phyloP scores from a whole-genome alignment of 306 rosid genomes.

The Vigna angularis region DNA sequence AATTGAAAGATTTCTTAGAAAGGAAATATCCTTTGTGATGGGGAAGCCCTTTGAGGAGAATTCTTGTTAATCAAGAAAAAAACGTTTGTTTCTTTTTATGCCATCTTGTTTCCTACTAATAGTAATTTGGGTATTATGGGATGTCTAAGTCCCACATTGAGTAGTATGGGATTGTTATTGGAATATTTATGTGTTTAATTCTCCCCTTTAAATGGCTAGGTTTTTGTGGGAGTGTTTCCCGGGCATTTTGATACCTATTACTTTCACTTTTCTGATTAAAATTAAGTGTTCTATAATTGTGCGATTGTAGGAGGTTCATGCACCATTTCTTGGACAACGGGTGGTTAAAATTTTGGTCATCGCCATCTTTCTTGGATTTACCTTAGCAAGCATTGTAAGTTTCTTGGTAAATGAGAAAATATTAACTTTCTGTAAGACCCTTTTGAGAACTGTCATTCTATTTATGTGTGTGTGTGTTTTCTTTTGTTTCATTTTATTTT shows the following conservation, averaged over 20 bases:
- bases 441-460: slow-evolving; percentile 34
- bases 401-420: slow-evolving; percentile 39
- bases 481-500: slow-evolving; percentile 12
- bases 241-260: no score
- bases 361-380: slow-evolving; percentile 73
- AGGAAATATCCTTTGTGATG: slow-evolving; percentile 5
- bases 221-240: no score
- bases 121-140: no score
- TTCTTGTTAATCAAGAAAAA: slow-evolving; percentile 9
- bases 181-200: no score
- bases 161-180: no score
- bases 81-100: background rate
- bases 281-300: slow-evolving; percentile 36
- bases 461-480: background rate
- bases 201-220: no score
- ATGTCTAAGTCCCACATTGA: no score
- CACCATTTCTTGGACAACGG: slow-evolving; percentile 88
- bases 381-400: slow-evolving; percentile 95
- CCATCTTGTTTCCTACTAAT: background rate
- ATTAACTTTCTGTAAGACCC: slow-evolving; percentile 1
- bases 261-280: slow-evolving; percentile 26
- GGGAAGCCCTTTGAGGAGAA: background rate
- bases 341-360: slow-evolving; percentile 78
- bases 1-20: background rate
- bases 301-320: slow-evolving; percentile 81